Base-by-base conservation (phyloP, 2,329 filamentous ascomycete species). In the Hyphodiscus sp. region DNA sequence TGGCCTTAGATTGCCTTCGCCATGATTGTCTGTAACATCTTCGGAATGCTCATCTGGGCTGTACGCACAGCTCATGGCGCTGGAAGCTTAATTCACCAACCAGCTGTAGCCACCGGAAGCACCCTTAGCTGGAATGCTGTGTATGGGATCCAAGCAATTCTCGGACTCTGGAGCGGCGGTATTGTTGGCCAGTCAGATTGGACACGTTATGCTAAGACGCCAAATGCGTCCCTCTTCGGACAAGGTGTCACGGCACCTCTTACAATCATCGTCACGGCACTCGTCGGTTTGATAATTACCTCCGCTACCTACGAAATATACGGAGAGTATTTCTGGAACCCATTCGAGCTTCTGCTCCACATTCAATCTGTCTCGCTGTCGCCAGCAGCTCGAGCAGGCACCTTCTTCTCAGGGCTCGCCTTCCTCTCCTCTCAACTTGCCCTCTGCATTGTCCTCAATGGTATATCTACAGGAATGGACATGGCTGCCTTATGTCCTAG, bases 401-500 rank as follows among this genome's bases (percentile, higher is more conserved):
- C 68, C 1, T 71, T 72, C 61, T 71, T 71, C 52, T 69, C 67
- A 1, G 66, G 67, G 16, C 47, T 71, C 20, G 67, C 67, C 1
- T 67, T 70, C 47, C 58, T 71, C 23, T 64, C 65, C 16, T 67
- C 65, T 18, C 68, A 70, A 55, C 60, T 71, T 51, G 64, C 67
- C 15, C 58, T 70, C 47, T 61, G 65, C 51, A 59, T 61, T 48
- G 60, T 63, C 38, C 54, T 62, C 11, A 63, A 65, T 19, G 57
- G 54, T 1, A 59, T 65, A 19, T 61, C 58, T 13, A 65, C 70
- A 2, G 75, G 75, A 0, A 76, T 78, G 67, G 76, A 79, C 55
- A 66, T 77, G 58, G 72, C 75, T 1, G 72, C 71, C 1, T 65
- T 76, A 0, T 71, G 70, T 18, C 75, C 76, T 0, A 67, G 67